These are phyloP conservation scores for Phialophora macrospora DNA, from an alignment of 2,329 filamentous ascomycete genomes.

Conservation along the genomic window DNA sequence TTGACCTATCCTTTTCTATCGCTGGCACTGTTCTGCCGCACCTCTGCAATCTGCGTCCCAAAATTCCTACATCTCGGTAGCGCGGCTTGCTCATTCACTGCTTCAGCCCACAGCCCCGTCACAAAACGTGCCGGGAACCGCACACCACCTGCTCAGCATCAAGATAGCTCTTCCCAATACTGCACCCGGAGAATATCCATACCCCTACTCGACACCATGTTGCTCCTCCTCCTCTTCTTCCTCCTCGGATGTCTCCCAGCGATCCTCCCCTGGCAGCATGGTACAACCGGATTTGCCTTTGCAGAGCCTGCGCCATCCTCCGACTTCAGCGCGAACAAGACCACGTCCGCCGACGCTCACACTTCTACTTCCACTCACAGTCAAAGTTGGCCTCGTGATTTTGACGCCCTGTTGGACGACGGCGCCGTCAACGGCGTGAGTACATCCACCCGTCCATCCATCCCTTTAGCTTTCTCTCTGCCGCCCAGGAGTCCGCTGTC, in stretches of 20 bases:
- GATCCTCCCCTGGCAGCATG: neutral
- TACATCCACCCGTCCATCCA: neutral
- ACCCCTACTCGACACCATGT: neutral
- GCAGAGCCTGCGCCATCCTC: too few relatives aligned
- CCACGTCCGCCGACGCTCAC: neutral
- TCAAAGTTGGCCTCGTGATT: neutral
- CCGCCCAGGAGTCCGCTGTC: too few relatives aligned
- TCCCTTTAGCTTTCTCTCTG: neutral
- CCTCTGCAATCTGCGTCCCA: neutral
- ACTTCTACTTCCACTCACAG: too few relatives aligned
- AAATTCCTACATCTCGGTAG: too few relatives aligned
- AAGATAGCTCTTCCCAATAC: neutral
- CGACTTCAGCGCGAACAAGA: neutral
- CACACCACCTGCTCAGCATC: neutral
- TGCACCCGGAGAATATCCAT: neutral
- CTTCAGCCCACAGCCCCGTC: neutral
- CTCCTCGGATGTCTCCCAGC: neutral
- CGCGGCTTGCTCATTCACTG: neutral
- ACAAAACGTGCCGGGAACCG: neutral
- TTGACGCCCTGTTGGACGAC: neutral
- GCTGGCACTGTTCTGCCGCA: neutral
- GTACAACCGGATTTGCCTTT: neutral
- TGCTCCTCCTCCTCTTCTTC: neutral
- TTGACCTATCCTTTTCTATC: neutral
- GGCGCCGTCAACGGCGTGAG: slow-evolving; percentile 9